Evolutionary conservation across 2,329 filamentous ascomycete genomes (phyloP).

Genomic region (Pseudopyricularia cyperi): DNA sequence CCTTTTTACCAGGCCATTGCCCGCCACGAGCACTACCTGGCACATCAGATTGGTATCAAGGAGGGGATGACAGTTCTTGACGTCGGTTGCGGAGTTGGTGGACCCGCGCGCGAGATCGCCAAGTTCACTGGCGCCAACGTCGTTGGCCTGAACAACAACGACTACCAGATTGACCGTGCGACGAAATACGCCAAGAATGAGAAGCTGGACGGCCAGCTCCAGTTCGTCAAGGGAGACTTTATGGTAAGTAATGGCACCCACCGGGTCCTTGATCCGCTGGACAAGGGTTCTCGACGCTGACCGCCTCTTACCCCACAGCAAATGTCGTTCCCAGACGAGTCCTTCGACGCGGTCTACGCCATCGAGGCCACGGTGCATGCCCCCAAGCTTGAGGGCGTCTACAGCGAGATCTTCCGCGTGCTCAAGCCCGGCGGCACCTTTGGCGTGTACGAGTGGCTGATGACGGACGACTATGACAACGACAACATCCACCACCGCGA

Average conservation of each 20-base stretch:
- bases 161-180: conserved; percentile 97
- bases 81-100: conserved; percentile 93
- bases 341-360: conserved; percentile 89
- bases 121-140: conserved; percentile 88
- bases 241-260: conserved; percentile 41
- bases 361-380: conserved; percentile 97
- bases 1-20: conserved; percentile 84
- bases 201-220: conserved; percentile 64
- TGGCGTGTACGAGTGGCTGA: conserved; percentile 97
- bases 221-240: conserved; percentile 91
- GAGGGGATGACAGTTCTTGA: conserved; percentile 85
- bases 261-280: not conserved
- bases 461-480: conserved; percentile 93
- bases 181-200: conserved; percentile 73
- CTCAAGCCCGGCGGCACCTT: conserved; percentile 93
- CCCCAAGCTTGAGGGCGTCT: conserved; percentile 79
- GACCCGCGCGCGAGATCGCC: conserved; percentile 87
- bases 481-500: conserved; percentile 73
- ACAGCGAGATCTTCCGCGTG: conserved; percentile 87
- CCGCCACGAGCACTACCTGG: conserved; percentile 95
- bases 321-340: conserved; percentile 88
- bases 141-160: conserved; percentile 94
- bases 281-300: not conserved
- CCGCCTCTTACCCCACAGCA: conserved; percentile 36
- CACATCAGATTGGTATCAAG: conserved; percentile 73